Evolutionary conservation across 306 rosid species (phyloP).

Genomic region (Echinosophora koreensis): DNA sequence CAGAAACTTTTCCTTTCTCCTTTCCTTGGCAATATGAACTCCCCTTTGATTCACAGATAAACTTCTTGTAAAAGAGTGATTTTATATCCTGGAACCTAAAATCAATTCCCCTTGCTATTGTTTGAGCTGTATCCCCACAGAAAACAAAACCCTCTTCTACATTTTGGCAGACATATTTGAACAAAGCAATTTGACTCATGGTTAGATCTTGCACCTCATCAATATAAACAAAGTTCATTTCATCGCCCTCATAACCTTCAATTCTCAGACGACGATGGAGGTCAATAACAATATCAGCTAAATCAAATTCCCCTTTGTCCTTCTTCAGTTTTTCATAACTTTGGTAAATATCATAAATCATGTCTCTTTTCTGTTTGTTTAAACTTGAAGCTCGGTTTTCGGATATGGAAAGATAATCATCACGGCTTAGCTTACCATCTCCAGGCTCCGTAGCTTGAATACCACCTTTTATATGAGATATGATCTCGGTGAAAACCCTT

Average conservation of each 20-base stretch:
- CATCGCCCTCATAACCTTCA: slow-evolving; percentile 61
- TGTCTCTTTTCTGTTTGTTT: slow-evolving; percentile 55
- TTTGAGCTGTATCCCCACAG: slow-evolving; percentile 87
- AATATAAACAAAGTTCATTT: slow-evolving; percentile 68
- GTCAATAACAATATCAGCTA: slow-evolving; percentile 76
- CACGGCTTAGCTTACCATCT: slow-evolving; percentile 58
- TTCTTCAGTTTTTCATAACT: slow-evolving; percentile 74
- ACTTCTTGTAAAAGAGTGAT: slow-evolving; percentile 67
- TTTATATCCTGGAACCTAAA: slow-evolving; percentile 79
- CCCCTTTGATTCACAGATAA: slow-evolving; percentile 55
- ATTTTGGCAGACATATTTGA: slow-evolving; percentile 71
- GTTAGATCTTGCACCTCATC: slow-evolving; percentile 92
- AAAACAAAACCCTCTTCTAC: slow-evolving; percentile 89
- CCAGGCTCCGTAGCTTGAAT: slow-evolving; percentile 46
- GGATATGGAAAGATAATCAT: slow-evolving; percentile 58
- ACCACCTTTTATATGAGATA: slow-evolving; percentile 81
- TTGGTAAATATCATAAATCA: slow-evolving; percentile 63
- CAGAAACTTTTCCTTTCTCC: slow-evolving; percentile 59
- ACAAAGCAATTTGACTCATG: slow-evolving; percentile 80
- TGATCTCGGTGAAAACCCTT: slow-evolving; percentile 72
- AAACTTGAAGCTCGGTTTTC: slow-evolving; percentile 62
- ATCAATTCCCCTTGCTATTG: slow-evolving; percentile 86
- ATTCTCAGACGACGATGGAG: slow-evolving; percentile 61
- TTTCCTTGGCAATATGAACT: slow-evolving; percentile 45
- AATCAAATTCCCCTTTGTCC: slow-evolving; percentile 72